Base-by-base conservation (phyloP, 2,329 filamentous ascomycete genomes). In the Diaporthe batatas region DNA sequence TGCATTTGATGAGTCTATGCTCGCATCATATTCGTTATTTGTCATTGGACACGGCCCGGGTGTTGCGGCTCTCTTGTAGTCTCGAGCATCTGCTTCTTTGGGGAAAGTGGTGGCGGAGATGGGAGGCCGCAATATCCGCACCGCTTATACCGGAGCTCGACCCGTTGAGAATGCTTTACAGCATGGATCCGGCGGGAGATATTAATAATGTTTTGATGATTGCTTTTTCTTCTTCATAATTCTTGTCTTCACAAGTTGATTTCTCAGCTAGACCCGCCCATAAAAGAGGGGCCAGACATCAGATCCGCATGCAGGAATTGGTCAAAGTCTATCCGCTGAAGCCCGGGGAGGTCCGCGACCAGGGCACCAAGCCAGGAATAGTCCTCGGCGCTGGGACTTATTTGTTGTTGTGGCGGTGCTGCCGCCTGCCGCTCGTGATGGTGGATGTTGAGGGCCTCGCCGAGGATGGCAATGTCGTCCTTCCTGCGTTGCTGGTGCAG, bases 401-500 rank as follows among this genome's bases (percentile, higher is more conserved):
- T 44, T 29, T 62, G 34, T 16, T 39, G 53, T 25, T 53, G 14
- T 7, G 58, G 10, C 0, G 72, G 21, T 7, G 68, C 25, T 39
- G 36, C 36, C 68, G 75, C 62, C 76, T 72, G 74, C 32, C 69
- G 74, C 78, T 25, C 80, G 78, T 4, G 79, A 76, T 2, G 82
- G 79, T 62, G 82, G 83, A 0, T 75, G 77, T 49, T 81, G 10
- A 86, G 73, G 0, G 86, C 80, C n/a, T 83, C 80, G 0, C 77
- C 77, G 6, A 89, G 77, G 0, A 79, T 73, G 0, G 79, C 78
- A 0, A 82, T 79, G 12, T 82, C 81, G 23, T 86, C 84, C 73
- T 87, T 84, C 68, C 87, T 87, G n/a, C 83, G 79, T 8, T 84
- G 81, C 72, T 88, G 86, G 53, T 89, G 87, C 55, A 90, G 79